Evolutionary conservation across 768 basidiomycete species (phyloP).

Genomic region (Scleroderma citrinum): DNA sequence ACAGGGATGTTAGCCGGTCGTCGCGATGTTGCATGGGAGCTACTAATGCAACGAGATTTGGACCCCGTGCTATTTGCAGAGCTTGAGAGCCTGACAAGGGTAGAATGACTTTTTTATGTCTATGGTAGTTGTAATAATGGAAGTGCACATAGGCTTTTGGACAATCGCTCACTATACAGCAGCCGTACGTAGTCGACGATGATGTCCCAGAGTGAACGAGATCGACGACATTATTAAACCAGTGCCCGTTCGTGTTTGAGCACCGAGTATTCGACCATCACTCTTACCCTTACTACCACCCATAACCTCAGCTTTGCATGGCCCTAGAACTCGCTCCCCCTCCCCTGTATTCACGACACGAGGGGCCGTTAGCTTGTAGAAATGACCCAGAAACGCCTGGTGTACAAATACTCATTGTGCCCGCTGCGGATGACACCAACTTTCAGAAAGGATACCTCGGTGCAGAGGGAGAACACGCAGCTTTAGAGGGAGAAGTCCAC

Average conservation of each 20-base stretch:
- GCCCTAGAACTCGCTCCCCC: conserved; percentile 45
- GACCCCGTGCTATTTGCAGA: conserved; percentile 74
- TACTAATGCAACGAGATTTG: conserved; percentile 66
- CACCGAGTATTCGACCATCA: neutral
- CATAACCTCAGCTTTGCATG: conserved; percentile 11
- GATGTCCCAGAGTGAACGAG: neutral
- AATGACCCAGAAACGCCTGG: conserved; percentile 16
- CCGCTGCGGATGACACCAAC: conserved; percentile 59
- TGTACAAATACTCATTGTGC: conserved; percentile 72
- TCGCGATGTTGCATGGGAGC: conserved; percentile 64
- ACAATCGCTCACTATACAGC: neutral
- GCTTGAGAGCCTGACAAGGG: conserved; percentile 70
- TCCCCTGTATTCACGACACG: conserved; percentile 54
- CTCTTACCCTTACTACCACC: neutral
- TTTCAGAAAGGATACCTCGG: conserved; percentile 88
- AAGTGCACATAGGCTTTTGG: conserved; percentile 2
- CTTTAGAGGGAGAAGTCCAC: conserved; percentile 84
- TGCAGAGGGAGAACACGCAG: conserved; percentile 74
- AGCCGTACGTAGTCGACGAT: neutral
- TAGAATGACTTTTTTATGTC: conserved; percentile 39
- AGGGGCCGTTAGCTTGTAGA: conserved; percentile 15
- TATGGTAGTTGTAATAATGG: conserved; percentile 5
- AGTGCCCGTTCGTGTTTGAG: no score
- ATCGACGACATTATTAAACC: no score
- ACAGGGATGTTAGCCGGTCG: conserved; percentile 70